Base-by-base conservation (phyloP, 2,329 filamentous ascomycete species). In the Microcera coccophila region DNA sequence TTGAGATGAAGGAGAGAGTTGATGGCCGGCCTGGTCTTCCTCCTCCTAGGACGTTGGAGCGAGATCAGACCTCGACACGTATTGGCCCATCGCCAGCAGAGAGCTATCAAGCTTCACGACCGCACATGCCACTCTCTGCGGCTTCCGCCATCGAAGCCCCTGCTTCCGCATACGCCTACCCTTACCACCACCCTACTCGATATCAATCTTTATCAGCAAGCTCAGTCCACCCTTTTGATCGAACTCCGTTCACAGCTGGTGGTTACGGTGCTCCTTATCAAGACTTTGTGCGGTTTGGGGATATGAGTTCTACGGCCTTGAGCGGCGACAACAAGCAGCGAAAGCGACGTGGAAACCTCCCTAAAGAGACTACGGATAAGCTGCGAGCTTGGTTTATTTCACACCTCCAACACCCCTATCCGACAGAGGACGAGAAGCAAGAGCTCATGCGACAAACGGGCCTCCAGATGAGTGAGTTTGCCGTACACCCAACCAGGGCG, bases 351-450 rank as follows among this genome's bases (percentile, higher is more conserved):
- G 90, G 90, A 2, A 95, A 95, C 59, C 73, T 95, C 3, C 90
- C 90, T n/a, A 94, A 94, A 61, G 85, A 90, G 41, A 87, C 88
- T 0, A 95, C 89, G 0, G 86, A 90, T 60, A 83, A 87, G 52
- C 72, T 95, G 31, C 80, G 86, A 41, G 72, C 79, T 1, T 95
- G 90, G 90, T 90, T 94, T 52, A 67, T 82, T 39, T 74, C 75
- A n/a, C 85, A 93, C 63, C 66, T 90, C 7, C 74, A 82, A 47
- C 88, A 93, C 59, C 88, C 89, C 0, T 95, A 95, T 61, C 89
- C 89, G 2, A 90, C 82, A 4, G 87, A 94, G 63, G 87, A 94
- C 49, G 85, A 94, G 68, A 94, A 95, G 66, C 81, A 90, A 60
- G 79, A 86, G 45, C 74, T 95, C 36, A 88, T 90, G 75, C 76